Percentiles rank a stretch among this genome's conserved stretches.
phyloP scores from a whole-genome alignment of 371 early-diverging fungal species.

The Circinella umbellata region DNA sequence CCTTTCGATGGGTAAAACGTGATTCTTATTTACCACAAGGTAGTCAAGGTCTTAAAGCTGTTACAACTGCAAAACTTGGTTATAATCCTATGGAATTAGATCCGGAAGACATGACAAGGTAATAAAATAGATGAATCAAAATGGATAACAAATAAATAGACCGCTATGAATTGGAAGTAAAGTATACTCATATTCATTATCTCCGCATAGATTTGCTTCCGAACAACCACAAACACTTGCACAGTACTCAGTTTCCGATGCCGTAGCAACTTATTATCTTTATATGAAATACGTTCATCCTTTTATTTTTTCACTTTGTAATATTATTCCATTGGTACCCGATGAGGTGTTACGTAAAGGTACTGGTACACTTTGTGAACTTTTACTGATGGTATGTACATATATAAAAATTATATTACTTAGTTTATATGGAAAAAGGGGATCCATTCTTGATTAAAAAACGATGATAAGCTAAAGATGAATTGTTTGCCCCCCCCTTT shows the following conservation, averaged over 20 bases:
- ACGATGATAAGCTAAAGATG: not conserved
- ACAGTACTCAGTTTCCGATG: constrained; percentile 99
- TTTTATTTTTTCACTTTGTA: constrained; percentile 99
- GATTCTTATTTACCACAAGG: constrained; percentile 99
- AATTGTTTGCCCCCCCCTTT: not conserved
- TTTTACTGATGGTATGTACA: constrained; percentile 89
- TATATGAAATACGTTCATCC: constrained; percentile 99
- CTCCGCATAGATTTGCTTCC: constrained; percentile 70
- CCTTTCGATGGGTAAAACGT: constrained; percentile 99
- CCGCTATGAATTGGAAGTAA: not conserved
- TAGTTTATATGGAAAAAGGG: too few species aligned
- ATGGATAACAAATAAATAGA: too few species aligned
- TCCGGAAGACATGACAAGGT: constrained; percentile 98
- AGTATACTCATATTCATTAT: not conserved
- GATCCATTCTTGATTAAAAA: too few species aligned
- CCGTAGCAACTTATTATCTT: constrained; percentile 99
- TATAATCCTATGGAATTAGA: constrained; percentile 99
- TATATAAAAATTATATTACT: too few species aligned
- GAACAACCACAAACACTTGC: constrained; percentile 97
- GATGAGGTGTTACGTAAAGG: constrained; percentile 98
- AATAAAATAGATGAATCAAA: not conserved
- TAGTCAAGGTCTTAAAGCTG: constrained; percentile 97
- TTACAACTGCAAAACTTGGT: constrained; percentile 96
- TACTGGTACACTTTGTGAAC: constrained; percentile 98
- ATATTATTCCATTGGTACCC: constrained; percentile 97